Conservation (phyloP, 2,329 filamentous ascomycete species). For the Magnaporthiopsis poae region DNA sequence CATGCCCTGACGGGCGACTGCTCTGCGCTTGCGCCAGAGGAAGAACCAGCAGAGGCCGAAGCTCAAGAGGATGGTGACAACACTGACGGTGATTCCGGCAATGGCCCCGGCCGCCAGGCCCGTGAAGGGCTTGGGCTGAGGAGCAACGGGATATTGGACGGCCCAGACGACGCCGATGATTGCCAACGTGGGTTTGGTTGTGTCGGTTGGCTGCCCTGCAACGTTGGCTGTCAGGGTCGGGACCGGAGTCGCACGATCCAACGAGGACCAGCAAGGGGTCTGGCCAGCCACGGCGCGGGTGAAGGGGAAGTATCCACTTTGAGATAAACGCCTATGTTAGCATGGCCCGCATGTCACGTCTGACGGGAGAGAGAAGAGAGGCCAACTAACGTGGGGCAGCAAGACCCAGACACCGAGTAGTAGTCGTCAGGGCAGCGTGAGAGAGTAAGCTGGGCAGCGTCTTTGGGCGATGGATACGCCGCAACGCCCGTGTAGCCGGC, state of each 20-base stretch:
- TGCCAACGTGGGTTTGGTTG: slow-evolving; percentile 18
- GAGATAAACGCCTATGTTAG: slow-evolving; percentile 2
- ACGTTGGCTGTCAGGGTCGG: slow-evolving; percentile 16
- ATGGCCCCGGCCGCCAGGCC: slow-evolving; percentile 33
- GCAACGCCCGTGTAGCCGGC: slow-evolving; percentile 8
- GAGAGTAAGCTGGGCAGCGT: slow-evolving; percentile 11
- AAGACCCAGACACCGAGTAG: slow-evolving; percentile 18
- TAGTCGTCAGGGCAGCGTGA: slow-evolving; percentile 18
- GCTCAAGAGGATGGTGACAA: slow-evolving; percentile 21
- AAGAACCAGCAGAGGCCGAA: slow-evolving; percentile 11
- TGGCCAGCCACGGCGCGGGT: slow-evolving; percentile 17
- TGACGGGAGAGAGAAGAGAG: background rate
- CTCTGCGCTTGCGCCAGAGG: slow-evolving; percentile 12
- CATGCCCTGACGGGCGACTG: background rate
- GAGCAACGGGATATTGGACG: slow-evolving; percentile 17
- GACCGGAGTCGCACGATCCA: slow-evolving; percentile 8
- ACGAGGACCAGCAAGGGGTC: slow-evolving; percentile 20
- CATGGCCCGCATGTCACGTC: too few relatives aligned
- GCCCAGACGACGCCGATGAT: slow-evolving; percentile 21
- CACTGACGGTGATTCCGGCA: slow-evolving; percentile 35
- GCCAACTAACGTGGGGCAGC: slow-evolving; percentile 17
- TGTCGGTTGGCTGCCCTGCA: slow-evolving; percentile 13
- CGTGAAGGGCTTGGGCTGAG: slow-evolving; percentile 8
- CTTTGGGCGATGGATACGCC: slow-evolving; percentile 14
- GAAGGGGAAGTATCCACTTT: slow-evolving; percentile 19